Evolutionary conservation across 768 basidiomycete species (phyloP).

Genomic region (Melanogaster broomeanus): DNA sequence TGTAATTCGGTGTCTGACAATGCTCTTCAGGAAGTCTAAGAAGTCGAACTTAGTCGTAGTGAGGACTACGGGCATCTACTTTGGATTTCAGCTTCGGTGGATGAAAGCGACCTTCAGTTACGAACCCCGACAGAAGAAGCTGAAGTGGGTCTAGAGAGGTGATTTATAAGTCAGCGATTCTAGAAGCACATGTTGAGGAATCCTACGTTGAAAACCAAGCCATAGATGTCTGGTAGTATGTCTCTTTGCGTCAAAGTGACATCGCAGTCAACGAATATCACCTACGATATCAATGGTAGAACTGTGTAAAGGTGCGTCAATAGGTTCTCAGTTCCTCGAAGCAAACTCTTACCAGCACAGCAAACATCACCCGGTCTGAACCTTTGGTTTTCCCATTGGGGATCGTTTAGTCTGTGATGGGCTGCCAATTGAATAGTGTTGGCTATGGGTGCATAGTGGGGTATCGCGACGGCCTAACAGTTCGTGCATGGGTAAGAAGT

Average conservation of each 20-base stretch:
- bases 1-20: conserved; percentile 45
- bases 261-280: not conserved
- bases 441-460: conserved; percentile 58
- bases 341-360: conserved; percentile 48
- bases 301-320: conserved; percentile 35
- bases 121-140: conserved; percentile 55
- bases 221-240: conserved; percentile 57
- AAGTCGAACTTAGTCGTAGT: conserved; percentile 45
- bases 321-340: not conserved
- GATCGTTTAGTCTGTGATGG: conserved; percentile 50
- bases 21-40: conserved; percentile 44
- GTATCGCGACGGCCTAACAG: conserved; percentile 57
- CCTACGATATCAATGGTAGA: conserved; percentile 64
- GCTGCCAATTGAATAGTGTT: conserved; percentile 62
- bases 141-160: conserved; percentile 53
- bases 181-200: not conserved
- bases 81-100: conserved; percentile 4
- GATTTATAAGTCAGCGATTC: conserved; percentile 14
- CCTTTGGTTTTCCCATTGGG: conserved; percentile 47
- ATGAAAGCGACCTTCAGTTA: conserved; percentile 1
- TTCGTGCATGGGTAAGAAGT: not conserved
- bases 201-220: conserved; percentile 58
- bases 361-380: conserved; percentile 63
- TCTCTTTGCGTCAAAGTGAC: not conserved
- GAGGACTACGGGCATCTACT: conserved; percentile 54